These are phyloP conservation scores for Chlamydomonas schloesseri DNA, from an alignment of 139 green algal species.

Conservation along the genomic window DNA sequence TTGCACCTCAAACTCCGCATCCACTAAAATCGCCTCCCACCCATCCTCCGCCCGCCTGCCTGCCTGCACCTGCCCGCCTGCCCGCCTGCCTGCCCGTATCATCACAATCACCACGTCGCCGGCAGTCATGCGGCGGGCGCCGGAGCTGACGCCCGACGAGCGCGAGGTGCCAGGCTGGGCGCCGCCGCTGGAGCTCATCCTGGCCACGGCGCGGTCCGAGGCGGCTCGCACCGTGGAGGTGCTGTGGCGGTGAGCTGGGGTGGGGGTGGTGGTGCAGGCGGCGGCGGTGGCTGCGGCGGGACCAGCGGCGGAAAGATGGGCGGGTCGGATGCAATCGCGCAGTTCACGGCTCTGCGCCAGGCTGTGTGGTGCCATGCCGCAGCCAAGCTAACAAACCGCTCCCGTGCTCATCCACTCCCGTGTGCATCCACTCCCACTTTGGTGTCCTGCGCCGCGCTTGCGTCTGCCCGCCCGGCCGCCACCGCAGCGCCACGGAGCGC, in stretches of 20 bases:
- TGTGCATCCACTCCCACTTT: too few species aligned
- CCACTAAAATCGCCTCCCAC: too few species aligned
- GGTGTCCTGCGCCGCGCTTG: too few species aligned
- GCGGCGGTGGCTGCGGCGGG: not conserved
- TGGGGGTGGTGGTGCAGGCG: not conserved
- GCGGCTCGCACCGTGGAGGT: not conserved
- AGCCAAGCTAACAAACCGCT: not conserved
- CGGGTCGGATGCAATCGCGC: not conserved
- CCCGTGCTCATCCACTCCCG: too few species aligned
- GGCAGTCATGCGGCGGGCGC: not conserved
- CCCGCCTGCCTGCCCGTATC: not conserved
- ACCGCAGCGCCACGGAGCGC: conserved; percentile 1
- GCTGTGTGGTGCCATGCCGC: not conserved
- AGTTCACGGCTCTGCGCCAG: not conserved
- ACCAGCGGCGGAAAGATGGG: not conserved
- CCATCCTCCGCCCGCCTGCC: too few species aligned
- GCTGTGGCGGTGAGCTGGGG: too few species aligned
- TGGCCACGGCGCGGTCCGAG: not conserved
- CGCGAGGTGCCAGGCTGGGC: conserved; percentile 23
- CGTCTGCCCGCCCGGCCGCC: not conserved
- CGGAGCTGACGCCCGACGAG: conserved; percentile 7
- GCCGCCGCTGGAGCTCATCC: conserved; percentile 14
- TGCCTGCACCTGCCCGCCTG: too few species aligned
- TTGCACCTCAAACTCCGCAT: not conserved
- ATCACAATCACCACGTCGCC: not conserved